Evolutionary conservation across 73 alveolate genomes (phyloP), one percentile per base, ranked within the genome.

Genomic region (Paramecium sexaurelia): DNA sequence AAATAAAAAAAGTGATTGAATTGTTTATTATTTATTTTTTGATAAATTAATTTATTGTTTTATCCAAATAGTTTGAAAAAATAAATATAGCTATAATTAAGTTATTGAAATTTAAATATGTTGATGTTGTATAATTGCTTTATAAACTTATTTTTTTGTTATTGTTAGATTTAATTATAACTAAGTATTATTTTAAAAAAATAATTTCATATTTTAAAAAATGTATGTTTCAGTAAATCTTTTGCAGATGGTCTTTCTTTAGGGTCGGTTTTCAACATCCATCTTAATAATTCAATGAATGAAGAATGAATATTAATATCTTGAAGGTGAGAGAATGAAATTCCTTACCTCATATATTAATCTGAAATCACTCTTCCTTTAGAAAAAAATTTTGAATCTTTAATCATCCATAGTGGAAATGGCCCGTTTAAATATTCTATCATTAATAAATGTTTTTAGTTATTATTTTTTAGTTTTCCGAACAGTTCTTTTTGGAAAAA

Each of bases 401-500:
- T 11, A 19, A 27, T 71, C 86, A 71, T 71, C 55, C 56, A 37
- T 71, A 11, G 15, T 33, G 86, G 86, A 17, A 71, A 71, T 35
- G 56, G 43, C 10, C 86, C 86, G 13, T 40, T 33, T 33, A 71
- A n/a, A 27, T 20, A 15, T 71, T 71, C 55, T 33, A 71, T 71
- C 56, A 33, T 33, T 15, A 40, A 11, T 37, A 71, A 10, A 71
- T 71, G 86, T 19, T 32, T 40, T 27, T 36, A 37, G 26, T 71
- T 37, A 36, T 96, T 98, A 67, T 95, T 95, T 71, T 96, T 98
- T 6, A 97, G 98, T 40, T 97, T 98, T 7, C 83, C 39, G 75
- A 95, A 95, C 7, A 96, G 41, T 8, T 98, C 98, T 73, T 78
- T 94, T 39, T 99, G 99, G 11, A 96, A 93, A 29, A 93, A 85